Base-by-base conservation (phyloP, 495 filamentous ascomycete species). In the Aspergillus wentii region DNA sequence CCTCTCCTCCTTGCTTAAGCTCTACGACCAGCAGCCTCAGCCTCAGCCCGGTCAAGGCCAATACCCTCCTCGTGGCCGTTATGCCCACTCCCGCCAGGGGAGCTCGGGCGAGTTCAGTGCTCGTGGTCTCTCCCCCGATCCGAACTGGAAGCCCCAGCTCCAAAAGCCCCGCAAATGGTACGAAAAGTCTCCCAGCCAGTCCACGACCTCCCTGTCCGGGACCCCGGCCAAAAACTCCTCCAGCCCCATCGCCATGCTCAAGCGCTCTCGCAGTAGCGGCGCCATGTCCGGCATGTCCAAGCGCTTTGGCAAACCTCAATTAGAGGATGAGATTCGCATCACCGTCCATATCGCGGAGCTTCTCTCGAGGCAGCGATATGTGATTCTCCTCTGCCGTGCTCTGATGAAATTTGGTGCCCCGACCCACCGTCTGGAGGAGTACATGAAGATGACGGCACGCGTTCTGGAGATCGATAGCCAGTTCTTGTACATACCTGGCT, bases 401-500 rank as follows among this genome's bases (percentile, higher is more conserved):
- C 62, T 96, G 52, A 96, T 97, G 86, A 74, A 75, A 43, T 88
- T 82, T 42, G 86, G 86, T 11, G 85, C 84, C 1, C 85, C 85
- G 5, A 88, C 85, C 0, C 85, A 89, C 49, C 72, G 85, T 8
- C 57, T 89, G 13, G 85, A 89, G 54, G 82, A 86, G 48, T 95
- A 95, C 52, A 85, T 97, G 83, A 80, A 74, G 38, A 94, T 90
- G 88, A 86, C 86, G 10, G 82, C 90, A 17, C 76, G 86, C 3
- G 86, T 94, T 4, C 74, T 97, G 30, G 84, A 91, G 58, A 89
- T 96, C 31, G 85, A 95, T 43, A 86, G 82, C 28, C 88, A 94
- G 43, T 96, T 94, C 50, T 63, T 95, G 28, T 96, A 95, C 54
- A 80, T 95, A 16, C 91, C 91, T 2, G 87, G 87, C 14, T 94